These are phyloP conservation scores for Kluyveromyces sp. DNA, from an alignment of 1,139 yeast genomes.

Conservation along the genomic window DNA sequence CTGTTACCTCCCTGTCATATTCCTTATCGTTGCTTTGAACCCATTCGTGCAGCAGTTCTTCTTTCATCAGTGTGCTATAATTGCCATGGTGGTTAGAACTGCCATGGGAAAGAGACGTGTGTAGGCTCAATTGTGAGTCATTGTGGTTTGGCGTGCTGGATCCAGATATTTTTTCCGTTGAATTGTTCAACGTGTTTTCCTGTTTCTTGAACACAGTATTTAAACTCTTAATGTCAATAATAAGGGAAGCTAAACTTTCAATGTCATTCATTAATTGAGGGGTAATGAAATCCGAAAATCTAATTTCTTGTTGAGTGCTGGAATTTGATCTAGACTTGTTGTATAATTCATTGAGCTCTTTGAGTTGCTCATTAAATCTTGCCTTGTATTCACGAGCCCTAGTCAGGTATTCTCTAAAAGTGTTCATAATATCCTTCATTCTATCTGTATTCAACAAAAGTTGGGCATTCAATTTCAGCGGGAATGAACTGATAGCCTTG, in stretches of 20 bases:
- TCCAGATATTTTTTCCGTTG: slow-evolving; percentile 5
- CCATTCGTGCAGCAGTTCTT: slow-evolving; percentile 21
- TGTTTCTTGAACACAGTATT: slow-evolving; percentile 25
- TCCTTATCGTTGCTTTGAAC: slow-evolving; percentile 12
- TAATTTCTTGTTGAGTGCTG: slow-evolving; percentile 12
- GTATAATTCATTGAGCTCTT: slow-evolving; percentile 15
- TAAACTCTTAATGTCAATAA: slow-evolving; percentile 12
- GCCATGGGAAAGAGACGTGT: not conserved
- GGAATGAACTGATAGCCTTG: slow-evolving; percentile 29
- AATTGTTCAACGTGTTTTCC: slow-evolving; percentile 10
- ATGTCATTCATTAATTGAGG: slow-evolving; percentile 18
- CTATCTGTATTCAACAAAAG: slow-evolving; percentile 17
- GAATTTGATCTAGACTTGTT: slow-evolving; percentile 10
- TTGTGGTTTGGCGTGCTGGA: not conserved
- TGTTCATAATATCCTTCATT: slow-evolving; percentile 10
- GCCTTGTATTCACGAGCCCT: slow-evolving; percentile 10
- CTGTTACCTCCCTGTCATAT: slow-evolving; percentile 20
- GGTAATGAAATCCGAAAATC: slow-evolving; percentile 21
- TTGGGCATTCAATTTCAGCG: slow-evolving; percentile 26
- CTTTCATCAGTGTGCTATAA: slow-evolving; percentile 13
- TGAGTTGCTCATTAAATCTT: slow-evolving; percentile 15
- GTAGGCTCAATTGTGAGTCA: slow-evolving; percentile 7
- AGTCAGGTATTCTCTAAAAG: slow-evolving; percentile 10
- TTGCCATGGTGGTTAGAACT: slow-evolving; percentile 11
- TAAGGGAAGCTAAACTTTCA: slow-evolving; percentile 21